These are phyloP conservation scores for Verticillium albo-atrum DNA, from an alignment of 2,329 filamentous ascomycete genomes.

Conservation along the genomic window DNA sequence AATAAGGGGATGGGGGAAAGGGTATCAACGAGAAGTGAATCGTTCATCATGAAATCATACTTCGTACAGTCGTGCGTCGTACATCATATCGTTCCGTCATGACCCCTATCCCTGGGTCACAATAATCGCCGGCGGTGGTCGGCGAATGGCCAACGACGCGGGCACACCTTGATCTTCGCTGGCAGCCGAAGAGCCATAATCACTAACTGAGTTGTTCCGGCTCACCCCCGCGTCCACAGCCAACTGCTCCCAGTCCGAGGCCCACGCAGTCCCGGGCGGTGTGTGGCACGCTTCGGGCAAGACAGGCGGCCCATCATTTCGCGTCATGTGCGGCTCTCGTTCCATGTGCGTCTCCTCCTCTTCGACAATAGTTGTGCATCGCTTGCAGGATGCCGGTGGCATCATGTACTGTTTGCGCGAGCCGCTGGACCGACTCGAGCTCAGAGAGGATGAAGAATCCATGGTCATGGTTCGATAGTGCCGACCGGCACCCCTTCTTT, in stretches of 20 bases:
- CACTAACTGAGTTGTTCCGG: constrained; percentile 9
- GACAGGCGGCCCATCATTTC: neutral
- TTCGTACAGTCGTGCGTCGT: neutral
- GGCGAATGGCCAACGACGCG: constrained; percentile 1
- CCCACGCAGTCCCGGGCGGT: constrained; percentile 13
- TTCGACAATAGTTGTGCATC: neutral
- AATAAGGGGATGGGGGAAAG: neutral
- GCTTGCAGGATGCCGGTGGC: neutral
- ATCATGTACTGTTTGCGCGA: neutral
- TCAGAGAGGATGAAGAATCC: neutral
- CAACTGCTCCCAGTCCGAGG: constrained; percentile 12
- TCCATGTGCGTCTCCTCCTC: constrained; percentile 5
- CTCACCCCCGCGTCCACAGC: constrained; percentile 10
- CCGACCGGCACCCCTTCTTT: neutral
- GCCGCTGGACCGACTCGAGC: neutral
- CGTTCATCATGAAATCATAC: neutral
- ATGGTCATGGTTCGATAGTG: constrained; percentile 4
- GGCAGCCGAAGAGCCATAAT: constrained; percentile 5
- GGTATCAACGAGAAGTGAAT: neutral
- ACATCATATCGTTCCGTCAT: too few species aligned
- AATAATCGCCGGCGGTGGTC: constrained; percentile 10
- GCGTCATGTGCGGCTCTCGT: neutral
- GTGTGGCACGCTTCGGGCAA: constrained; percentile 10
- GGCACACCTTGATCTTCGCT: constrained; percentile 2
- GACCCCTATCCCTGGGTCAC: constrained; percentile 1